Evolutionary conservation across 2,329 filamentous ascomycete species (phyloP), one percentile per base, ranked within the genome.

Genomic region (Aureobasidium sp.): DNA sequence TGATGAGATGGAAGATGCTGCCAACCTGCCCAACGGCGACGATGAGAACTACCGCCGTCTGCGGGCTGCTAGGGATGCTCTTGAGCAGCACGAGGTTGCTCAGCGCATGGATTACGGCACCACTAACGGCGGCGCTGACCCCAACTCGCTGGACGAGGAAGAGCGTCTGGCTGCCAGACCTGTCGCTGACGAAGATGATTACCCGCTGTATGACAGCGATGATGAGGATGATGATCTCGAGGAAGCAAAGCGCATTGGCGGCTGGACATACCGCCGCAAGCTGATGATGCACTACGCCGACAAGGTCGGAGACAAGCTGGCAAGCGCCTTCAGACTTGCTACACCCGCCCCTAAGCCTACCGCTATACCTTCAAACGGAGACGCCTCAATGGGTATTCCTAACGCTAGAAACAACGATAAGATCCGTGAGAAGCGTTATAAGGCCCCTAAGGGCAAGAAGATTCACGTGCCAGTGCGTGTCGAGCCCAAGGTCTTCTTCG

Each of bases 401-500:
- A 77, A 1, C n/a, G 21, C 57, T 19, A 58, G 55, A 19, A 58
- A 60, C n/a, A 29, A 61, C 2, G 61, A 61, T 8, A 62, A 66
- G 63, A 69, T 77, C 68, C 55, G 71, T 69, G 65, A 74, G 62
- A 78, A 77, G 70, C 68, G 75, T 11, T 79, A 91, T 77, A 86
- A 84, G 71, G 88, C 89, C 9, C 89, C 89, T 13, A 86, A 84
- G 72, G 89, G 89, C 58, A 93, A 92, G 83, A 76, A 89, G 73
- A 97, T 99, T 62, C 93, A 97, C 69, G 94, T 99, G 25, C 93
- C 93, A 15, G 87, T 97, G 60, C 86, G 94, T 51, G 92, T 99
- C 35, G 94, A 99, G 74, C 94, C 94, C 35, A 99, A 99, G 76
- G 94, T 99, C 54, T 96, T 91, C 74, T 96, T 99, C 71, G 94